phyloP scores from a whole-genome alignment of 176 grass and related monocot species.

The Aegilops umbellulata region DNA sequence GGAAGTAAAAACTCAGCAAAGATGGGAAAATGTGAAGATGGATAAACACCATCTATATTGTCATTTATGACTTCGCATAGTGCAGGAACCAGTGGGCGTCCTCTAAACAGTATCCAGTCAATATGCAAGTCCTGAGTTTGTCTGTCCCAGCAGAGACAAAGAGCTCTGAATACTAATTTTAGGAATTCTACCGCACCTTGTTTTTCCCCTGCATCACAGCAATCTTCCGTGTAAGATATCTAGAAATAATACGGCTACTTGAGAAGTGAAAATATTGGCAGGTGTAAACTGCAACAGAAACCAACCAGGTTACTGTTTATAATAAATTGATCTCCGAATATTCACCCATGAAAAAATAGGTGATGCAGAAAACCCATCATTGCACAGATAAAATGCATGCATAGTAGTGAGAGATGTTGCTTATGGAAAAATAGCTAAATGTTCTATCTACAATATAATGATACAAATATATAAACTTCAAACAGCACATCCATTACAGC shows the following conservation, averaged over 20 bases:
- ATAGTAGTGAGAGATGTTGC: neutral
- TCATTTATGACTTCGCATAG: constrained; percentile 98
- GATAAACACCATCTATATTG: constrained; percentile 90
- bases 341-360: neutral
- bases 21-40: constrained; percentile 89
- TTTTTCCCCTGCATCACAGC: constrained; percentile 76
- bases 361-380: constrained; percentile 15
- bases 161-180: constrained; percentile 94
- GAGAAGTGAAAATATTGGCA: neutral
- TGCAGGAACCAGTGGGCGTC: constrained; percentile 76
- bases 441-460: neutral
- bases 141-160: constrained; percentile 97
- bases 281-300: neutral
- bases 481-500: neutral
- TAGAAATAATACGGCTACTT: neutral
- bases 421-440: neutral
- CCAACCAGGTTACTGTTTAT: neutral
- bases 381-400: neutral
- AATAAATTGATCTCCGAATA: constrained; percentile 1
- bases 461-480: neutral
- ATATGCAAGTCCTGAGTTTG: constrained; percentile 97
- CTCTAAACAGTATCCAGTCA: constrained; percentile 94
- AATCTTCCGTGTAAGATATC: constrained; percentile 7
- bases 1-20: constrained; percentile 90
- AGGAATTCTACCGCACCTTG: constrained; percentile 95